A percentile compares a stretch with the other conserved stretches of the same genome.
phyloP scores from a whole-genome alignment of 2,329 filamentous ascomycete species.

The Nemania diffusa region DNA sequence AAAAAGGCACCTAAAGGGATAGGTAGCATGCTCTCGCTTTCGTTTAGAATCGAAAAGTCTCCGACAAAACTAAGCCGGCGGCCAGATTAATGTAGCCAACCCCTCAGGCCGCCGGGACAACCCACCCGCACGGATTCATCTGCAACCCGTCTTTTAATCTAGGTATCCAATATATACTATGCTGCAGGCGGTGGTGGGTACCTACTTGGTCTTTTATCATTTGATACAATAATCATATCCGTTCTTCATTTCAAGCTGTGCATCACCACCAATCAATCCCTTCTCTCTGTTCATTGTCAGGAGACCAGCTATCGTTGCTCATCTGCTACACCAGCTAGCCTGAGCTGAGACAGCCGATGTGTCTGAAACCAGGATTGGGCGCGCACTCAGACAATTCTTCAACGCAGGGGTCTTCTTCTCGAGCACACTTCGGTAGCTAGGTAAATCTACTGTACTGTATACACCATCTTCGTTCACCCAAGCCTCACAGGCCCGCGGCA shows the following conservation, averaged over 20 bases:
- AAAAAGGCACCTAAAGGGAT: not conserved
- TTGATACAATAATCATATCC: not conserved
- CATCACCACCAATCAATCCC: not conserved
- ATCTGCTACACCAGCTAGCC: not conserved
- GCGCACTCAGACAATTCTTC: not conserved
- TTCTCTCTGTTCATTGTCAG: not conserved
- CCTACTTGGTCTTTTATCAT: not conserved
- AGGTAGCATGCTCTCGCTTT: not conserved
- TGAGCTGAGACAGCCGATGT: not conserved
- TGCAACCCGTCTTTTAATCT: not conserved
- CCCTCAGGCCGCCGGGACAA: not conserved
- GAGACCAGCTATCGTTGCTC: not conserved
- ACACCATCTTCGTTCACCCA: not conserved
- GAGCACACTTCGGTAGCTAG: too few species aligned
- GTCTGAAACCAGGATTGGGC: not conserved
- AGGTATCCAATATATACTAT: not conserved
- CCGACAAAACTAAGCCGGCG: not conserved
- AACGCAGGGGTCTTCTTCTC: not conserved
- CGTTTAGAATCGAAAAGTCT: slow-evolving; percentile 1
- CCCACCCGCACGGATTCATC: not conserved
- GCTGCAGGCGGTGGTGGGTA: not conserved
- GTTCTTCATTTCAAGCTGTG: not conserved
- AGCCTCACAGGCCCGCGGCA: not conserved
- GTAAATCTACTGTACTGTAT: too few species aligned
- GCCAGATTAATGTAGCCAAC: not conserved